These are phyloP conservation scores for Suhomyces choctaworum DNA, from an alignment of 1,139 yeast species.

Conservation along the genomic window DNA sequence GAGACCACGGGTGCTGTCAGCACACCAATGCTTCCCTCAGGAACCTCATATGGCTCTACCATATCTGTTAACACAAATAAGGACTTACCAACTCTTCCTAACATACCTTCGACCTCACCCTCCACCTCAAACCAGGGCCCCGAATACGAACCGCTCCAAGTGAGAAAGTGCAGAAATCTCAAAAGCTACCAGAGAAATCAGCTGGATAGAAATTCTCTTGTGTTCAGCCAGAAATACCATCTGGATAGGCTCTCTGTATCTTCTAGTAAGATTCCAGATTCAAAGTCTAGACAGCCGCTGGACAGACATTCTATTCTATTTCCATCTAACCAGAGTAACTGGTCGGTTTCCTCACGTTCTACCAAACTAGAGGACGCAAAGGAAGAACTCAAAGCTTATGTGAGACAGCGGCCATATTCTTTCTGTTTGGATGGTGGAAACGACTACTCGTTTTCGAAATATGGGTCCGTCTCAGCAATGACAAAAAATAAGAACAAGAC, in stretches of 20 bases:
- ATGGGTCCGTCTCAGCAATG: slow-evolving; percentile 18
- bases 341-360: slow-evolving; percentile 4
- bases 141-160: slow-evolving; percentile 4
- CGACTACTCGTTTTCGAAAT: slow-evolving; percentile 37
- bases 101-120: too few relatives aligned
- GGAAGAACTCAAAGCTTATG: slow-evolving; percentile 22
- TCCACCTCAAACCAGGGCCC: too few relatives aligned
- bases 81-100: slow-evolving; percentile 11
- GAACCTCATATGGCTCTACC: neutral
- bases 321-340: slow-evolving; percentile 8
- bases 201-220: slow-evolving; percentile 6
- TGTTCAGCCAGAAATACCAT: neutral
- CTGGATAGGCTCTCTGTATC: slow-evolving; percentile 1
- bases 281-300: slow-evolving; percentile 1
- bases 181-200: slow-evolving; percentile 12
- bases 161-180: slow-evolving; percentile 15
- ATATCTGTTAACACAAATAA: slow-evolving; percentile 10
- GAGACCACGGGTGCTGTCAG: slow-evolving; percentile 8
- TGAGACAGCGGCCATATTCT: slow-evolving; percentile 34
- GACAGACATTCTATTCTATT: slow-evolving; percentile 8
- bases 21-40: slow-evolving; percentile 8
- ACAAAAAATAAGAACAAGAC: neutral
- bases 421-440: slow-evolving; percentile 35
- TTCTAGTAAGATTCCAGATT: too few relatives aligned
- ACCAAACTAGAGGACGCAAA: slow-evolving; percentile 14